These are phyloP conservation scores for Lasiosphaeria miniovina DNA, from an alignment of 495 filamentous ascomycete species.

Conservation along the genomic window DNA sequence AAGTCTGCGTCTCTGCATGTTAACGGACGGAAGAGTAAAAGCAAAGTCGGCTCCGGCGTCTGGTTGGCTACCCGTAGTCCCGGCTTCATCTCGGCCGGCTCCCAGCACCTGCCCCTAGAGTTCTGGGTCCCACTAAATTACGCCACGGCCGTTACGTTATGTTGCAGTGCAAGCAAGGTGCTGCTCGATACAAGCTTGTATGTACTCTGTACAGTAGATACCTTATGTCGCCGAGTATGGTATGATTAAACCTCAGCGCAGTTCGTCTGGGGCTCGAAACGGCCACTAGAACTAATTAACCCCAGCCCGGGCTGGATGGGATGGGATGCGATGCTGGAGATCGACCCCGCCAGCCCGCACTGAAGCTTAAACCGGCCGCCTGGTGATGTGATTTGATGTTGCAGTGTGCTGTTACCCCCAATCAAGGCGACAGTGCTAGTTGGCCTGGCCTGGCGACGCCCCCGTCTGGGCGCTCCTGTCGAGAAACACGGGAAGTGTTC, in stretches of 20 bases:
- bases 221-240: no score
- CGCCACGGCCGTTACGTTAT: no score
- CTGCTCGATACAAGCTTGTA: no score
- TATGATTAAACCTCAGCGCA: no score
- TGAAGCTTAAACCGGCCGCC: not conserved
- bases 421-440: not conserved
- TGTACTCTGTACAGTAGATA: no score
- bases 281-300: not conserved
- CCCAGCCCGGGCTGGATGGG: conserved; percentile 1
- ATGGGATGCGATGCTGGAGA: not conserved
- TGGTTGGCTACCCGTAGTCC: conserved; percentile 16
- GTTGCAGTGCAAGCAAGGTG: no score
- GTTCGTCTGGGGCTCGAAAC: not conserved
- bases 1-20: not conserved
- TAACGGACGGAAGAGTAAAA: not conserved
- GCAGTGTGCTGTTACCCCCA: no score
- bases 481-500: conserved; percentile 16
- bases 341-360: conserved; percentile 4
- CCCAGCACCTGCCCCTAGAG: not conserved
- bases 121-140: no score
- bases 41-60: not conserved
- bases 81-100: conserved; percentile 22
- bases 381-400: not conserved
- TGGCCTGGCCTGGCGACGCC: conserved; percentile 1
- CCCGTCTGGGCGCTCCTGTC: conserved; percentile 1